A percentile compares a stretch with the other conserved stretches of the same genome.
Conservation (phyloP, 768 basidiomycete species). For the Pleurotus cornucopiae region DNA sequence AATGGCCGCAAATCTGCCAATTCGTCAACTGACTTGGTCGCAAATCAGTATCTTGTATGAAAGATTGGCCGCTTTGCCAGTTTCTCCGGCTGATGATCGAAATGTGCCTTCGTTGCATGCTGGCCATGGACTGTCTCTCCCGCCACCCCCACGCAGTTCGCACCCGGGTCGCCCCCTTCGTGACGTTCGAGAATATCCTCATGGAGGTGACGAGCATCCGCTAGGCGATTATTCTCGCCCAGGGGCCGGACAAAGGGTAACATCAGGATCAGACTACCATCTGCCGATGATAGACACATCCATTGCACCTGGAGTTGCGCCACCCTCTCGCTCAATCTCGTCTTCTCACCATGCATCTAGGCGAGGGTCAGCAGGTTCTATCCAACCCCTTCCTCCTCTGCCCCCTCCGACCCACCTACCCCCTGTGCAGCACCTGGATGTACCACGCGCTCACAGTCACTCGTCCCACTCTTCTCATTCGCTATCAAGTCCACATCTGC, state of each 20-base stretch:
- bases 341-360: constrained; percentile 36
- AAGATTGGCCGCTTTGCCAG: constrained; percentile 59
- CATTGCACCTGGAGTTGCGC: constrained; percentile 32
- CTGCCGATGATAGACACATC: constrained; percentile 47
- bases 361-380: constrained; percentile 36
- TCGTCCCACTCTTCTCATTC: constrained; percentile 31
- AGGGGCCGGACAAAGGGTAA: constrained; percentile 42
- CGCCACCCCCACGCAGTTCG: constrained; percentile 29
- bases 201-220: constrained; percentile 38
- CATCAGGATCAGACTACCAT: constrained; percentile 45
- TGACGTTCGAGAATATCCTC: constrained; percentile 34
- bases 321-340: constrained; percentile 33
- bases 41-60: constrained; percentile 65
- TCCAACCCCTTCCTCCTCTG: constrained; percentile 33
- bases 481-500: constrained; percentile 37
- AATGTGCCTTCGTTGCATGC: constrained; percentile 27
- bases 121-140: constrained; percentile 29
- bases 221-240: constrained; percentile 46
- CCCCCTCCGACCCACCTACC: constrained; percentile 45
- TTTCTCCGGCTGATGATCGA: constrained; percentile 46
- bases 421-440: constrained; percentile 33
- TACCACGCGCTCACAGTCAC: constrained; percentile 32
- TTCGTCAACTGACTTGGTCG: constrained; percentile 13
- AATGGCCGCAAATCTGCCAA: constrained; percentile 11
- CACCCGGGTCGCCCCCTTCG: constrained; percentile 25